These are phyloP conservation scores for Auricularia sp. DNA, from an alignment of 768 basidiomycete species.

Conservation along the genomic window DNA sequence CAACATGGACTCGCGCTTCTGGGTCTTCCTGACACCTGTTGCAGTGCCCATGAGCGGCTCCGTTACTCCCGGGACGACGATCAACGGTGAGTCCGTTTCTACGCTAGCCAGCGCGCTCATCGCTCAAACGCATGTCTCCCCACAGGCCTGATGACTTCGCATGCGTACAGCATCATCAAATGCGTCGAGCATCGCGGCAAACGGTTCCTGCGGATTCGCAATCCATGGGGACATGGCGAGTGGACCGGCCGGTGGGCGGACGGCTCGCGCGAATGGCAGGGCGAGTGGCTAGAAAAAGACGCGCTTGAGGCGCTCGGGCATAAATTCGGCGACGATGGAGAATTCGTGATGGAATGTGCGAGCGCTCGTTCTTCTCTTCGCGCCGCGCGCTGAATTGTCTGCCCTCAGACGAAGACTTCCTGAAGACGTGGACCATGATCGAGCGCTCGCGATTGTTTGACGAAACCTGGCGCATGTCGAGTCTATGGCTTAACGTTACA, in stretches of 20 bases:
- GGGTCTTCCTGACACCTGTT: background rate
- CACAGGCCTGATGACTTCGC: constrained; percentile 11
- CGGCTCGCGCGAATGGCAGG: constrained; percentile 48
- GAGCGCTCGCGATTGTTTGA: constrained; percentile 41
- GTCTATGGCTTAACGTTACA: constrained; percentile 40
- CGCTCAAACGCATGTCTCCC: constrained; percentile 7
- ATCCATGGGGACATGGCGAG: constrained; percentile 43
- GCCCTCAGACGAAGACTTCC: constrained; percentile 12
- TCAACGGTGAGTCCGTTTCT: background rate
- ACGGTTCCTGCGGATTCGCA: constrained; percentile 39
- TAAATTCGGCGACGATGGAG: constrained; percentile 41
- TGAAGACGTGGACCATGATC: constrained; percentile 29
- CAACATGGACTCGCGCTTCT: background rate
- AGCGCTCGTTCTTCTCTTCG: background rate
- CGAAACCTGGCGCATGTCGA: constrained; percentile 36
- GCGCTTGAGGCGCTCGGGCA: constrained; percentile 34
- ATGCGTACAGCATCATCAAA: constrained; percentile 40
- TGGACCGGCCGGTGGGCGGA: constrained; percentile 46
- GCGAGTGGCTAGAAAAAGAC: constrained; percentile 33
- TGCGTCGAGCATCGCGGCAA: constrained; percentile 37
- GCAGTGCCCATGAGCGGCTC: too few species aligned
- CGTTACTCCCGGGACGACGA: too few species aligned
- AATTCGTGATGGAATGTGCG: constrained; percentile 43
- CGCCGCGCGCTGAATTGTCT: background rate
- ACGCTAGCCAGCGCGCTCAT: background rate